Percentiles rank a stretch among this genome's conserved stretches.
Conservation (phyloP, 2,329 filamentous ascomycete species). For the Verticillium tricorpus region DNA sequence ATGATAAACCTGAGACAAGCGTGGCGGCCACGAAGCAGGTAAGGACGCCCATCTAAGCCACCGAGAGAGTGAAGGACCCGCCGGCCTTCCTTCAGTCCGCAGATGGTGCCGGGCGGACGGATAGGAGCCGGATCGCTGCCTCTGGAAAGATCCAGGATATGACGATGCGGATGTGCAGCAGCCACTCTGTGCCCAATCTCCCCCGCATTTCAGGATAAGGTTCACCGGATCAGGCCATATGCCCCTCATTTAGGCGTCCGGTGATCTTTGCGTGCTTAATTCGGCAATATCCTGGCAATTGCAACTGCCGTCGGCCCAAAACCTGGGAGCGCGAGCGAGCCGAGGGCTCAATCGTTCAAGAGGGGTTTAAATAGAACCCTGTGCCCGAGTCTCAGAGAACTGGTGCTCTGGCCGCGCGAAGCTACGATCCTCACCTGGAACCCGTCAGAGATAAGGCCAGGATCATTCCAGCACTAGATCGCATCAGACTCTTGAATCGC, state of each 20-base stretch:
- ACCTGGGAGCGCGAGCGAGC: too few relatives aligned
- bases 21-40: not conserved
- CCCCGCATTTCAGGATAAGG: not conserved
- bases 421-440: too few relatives aligned
- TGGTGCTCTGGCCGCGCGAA: too few relatives aligned
- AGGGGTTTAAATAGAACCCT: too few relatives aligned
- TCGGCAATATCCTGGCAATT: not conserved
- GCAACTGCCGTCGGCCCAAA: not conserved
- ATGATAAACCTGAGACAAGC: too few relatives aligned
- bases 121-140: not conserved
- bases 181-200: not conserved
- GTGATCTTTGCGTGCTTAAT: not conserved
- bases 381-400: too few relatives aligned
- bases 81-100: not conserved
- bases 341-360: too few relatives aligned
- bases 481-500: not conserved
- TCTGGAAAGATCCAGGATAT: not conserved
- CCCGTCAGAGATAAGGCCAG: too few relatives aligned
- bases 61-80: not conserved
- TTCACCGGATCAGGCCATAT: not conserved
- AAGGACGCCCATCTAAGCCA: too few relatives aligned
- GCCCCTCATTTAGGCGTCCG: not conserved
- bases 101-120: not conserved
- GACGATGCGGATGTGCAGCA: not conserved
- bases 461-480: not conserved